Evolutionary conservation across 768 basidiomycete genomes (phyloP).

Genomic region (Crassisporium funariophilum): DNA sequence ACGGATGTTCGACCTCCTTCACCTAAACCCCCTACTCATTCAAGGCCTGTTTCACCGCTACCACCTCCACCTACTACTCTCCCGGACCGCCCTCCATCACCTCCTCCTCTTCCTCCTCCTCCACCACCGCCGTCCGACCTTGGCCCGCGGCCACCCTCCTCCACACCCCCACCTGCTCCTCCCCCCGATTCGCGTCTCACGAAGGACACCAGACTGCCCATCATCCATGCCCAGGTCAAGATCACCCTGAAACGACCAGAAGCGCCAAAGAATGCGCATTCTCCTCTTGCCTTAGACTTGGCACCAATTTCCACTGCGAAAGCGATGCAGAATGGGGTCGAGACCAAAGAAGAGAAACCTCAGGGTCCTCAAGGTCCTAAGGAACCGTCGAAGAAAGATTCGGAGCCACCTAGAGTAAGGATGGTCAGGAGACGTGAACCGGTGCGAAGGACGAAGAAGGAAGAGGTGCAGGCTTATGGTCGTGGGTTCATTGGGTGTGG

Average conservation of each 20-base stretch:
- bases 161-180: slow-evolving; percentile 31
- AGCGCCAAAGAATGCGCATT: slow-evolving; percentile 48
- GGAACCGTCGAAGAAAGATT: slow-evolving; percentile 19
- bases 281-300: slow-evolving; percentile 33
- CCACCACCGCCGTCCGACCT: slow-evolving; percentile 18
- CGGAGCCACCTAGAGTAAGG: slow-evolving; percentile 24
- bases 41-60: slow-evolving; percentile 11
- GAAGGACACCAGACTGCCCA: slow-evolving; percentile 36
- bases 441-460: slow-evolving; percentile 55
- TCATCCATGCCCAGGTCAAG: slow-evolving; percentile 40
- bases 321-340: slow-evolving; percentile 13
- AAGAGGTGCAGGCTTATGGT: slow-evolving; percentile 71
- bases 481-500: slow-evolving; percentile 71
- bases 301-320: slow-evolving; percentile 18
- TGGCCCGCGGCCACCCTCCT: slow-evolving; percentile 28
- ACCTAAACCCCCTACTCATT: slow-evolving; percentile 18
- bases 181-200: slow-evolving; percentile 30
- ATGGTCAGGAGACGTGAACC: slow-evolving; percentile 41
- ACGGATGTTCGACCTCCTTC: slow-evolving; percentile 6
- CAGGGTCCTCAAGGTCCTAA: slow-evolving; percentile 12
- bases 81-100: slow-evolving; percentile 22
- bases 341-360: not conserved
- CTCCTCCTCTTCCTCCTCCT: slow-evolving; percentile 16
- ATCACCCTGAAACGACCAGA: slow-evolving; percentile 48
- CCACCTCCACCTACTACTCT: slow-evolving; percentile 15